Evolutionary conservation across 176 grass and related monocot species (phyloP), one percentile per base, ranked within the genome.

Genomic region (Hordeum vulgare): DNA sequence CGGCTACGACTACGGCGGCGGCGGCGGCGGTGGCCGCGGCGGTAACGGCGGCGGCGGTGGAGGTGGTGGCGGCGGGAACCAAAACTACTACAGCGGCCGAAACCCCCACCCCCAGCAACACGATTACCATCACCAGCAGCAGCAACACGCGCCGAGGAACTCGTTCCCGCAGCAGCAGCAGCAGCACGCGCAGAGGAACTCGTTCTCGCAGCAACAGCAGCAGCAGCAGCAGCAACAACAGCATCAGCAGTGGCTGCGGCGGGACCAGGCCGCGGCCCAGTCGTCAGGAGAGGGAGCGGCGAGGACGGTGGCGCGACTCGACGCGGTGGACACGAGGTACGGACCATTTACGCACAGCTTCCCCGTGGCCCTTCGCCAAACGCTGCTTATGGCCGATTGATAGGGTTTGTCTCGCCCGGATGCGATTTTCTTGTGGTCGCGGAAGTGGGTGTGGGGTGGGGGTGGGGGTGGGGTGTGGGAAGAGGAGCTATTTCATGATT

Each of bases 221-320:
- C 36, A 70, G 9, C 77, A 63, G 64, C 86, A 87, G 0, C 85
- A 87, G 17, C 85, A 79, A n/a, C 70, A 84, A 1, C 78, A 69
- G 33, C 79, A 81, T 21, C 80, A 82, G 77, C 70, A 85, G 70
- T 85, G 83, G 87, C 87, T 89, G 77, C 83, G 62, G 71, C 71
- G 87, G 27, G 83, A 89, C 31, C 83, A 85, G 78, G 87, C 68
- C 51, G 7, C 71, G 45, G 75, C 78, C 70, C 78, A 61, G 21
- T 33, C 51, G n/a, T 49, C 77, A 21, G 82, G 71, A 39, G 77
- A 85, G 62, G 70, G 71, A 1, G 11, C 27, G 27, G 28, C 77
- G 9, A 85, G 77, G 77, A 11, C 70, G n/a, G 77, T 33, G 18
- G 26, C 83, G 7, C 71, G 75, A 63, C 42, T 77, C 7, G 87